Conservation (phyloP, 805 yeast species). For the Nakazawaea ambrosiae region DNA sequence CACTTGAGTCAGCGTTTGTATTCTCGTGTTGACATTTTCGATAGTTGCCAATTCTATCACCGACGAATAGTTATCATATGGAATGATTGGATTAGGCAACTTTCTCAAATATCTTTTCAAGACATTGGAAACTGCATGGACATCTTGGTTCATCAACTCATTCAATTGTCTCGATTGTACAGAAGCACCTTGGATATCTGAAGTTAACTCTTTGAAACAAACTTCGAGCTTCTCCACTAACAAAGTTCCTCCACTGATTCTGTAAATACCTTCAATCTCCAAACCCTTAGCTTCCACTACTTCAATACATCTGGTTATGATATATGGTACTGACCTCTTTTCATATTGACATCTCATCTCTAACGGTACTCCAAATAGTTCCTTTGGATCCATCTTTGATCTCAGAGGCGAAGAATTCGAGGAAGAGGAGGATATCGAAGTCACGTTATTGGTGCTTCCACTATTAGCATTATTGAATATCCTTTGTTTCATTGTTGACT, state of each 20-base stretch:
- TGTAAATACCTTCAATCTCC: conserved; percentile 78
- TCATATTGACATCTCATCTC: conserved; percentile 61
- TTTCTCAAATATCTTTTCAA: conserved; percentile 81
- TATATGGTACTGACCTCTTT: conserved; percentile 54
- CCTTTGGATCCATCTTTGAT: conserved; percentile 10
- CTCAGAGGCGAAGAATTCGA: conserved; percentile 5
- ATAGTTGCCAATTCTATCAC: conserved; percentile 49
- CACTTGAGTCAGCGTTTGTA: conserved; percentile 38
- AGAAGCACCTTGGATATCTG: conserved; percentile 25
- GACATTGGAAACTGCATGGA: conserved; percentile 81
- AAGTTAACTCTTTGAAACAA: conserved; percentile 22
- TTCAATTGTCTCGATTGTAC: conserved; percentile 24
- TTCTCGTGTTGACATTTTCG: conserved; percentile 20
- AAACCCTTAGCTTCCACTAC: conserved; percentile 78
- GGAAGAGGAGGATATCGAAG: conserved; percentile 6
- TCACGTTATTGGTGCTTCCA: conserved; percentile 12
- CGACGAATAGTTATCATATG: conserved; percentile 59
- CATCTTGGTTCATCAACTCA: conserved; percentile 49
- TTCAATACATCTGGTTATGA: conserved; percentile 62
- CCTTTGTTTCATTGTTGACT: conserved; percentile 43
- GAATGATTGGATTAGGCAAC: conserved; percentile 79
- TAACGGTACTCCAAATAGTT: conserved; percentile 45
- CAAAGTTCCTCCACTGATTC: conserved; percentile 80
- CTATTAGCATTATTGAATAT: too few species aligned
- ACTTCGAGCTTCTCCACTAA: conserved; percentile 41